Percentiles rank a stretch among this genome's conserved stretches.
phyloP scores from a whole-genome alignment of 495 filamentous ascomycete species.

The Penicillium diatomitis region DNA sequence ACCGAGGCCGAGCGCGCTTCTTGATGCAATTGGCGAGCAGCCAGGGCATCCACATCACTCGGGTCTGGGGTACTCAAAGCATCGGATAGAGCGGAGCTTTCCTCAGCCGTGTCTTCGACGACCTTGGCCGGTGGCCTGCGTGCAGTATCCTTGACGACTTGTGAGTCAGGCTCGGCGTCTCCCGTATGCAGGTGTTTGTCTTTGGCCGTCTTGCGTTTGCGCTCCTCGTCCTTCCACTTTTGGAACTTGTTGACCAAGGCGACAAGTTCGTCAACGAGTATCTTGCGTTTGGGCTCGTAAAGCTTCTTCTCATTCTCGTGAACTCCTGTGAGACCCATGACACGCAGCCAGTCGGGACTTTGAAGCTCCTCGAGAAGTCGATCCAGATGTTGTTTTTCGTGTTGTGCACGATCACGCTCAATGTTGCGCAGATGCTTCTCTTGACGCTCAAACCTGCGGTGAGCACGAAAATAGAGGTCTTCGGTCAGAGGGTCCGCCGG shows the following conservation, averaged over 20 bases:
- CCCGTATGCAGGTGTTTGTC: slow-evolving; percentile 41
- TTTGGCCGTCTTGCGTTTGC: slow-evolving; percentile 61
- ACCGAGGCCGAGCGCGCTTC: slow-evolving; percentile 47
- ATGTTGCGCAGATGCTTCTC: slow-evolving; percentile 92
- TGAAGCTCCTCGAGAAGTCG: slow-evolving; percentile 77
- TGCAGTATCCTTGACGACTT: slow-evolving; percentile 9
- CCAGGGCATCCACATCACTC: slow-evolving; percentile 64
- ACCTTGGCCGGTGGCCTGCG: slow-evolving; percentile 15
- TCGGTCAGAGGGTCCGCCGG: slow-evolving; percentile 59
- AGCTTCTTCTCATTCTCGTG: slow-evolving; percentile 75
- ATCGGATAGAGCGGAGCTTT: slow-evolving; percentile 17
- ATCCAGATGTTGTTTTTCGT: slow-evolving; percentile 83
- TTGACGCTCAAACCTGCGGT: slow-evolving; percentile 71
- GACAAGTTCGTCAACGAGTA: slow-evolving; percentile 74
- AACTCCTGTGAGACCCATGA: slow-evolving; percentile 84
- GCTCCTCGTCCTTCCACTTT: slow-evolving; percentile 84
- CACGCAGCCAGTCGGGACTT: slow-evolving; percentile 85
- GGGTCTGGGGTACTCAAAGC: slow-evolving; percentile 46
- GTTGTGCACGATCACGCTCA: slow-evolving; percentile 82
- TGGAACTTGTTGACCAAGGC: slow-evolving; percentile 78
- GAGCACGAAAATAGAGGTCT: slow-evolving; percentile 54
- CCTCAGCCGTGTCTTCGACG: slow-evolving; percentile 9
- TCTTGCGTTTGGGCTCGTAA: slow-evolving; percentile 75
- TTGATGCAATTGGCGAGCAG: slow-evolving; percentile 63
- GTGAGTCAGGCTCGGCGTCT: slow-evolving; percentile 7